A percentile compares a stretch with the other conserved stretches of the same genome.
Conservation (phyloP, 2,329 filamentous ascomycete species). For the Didymella glomerata region DNA sequence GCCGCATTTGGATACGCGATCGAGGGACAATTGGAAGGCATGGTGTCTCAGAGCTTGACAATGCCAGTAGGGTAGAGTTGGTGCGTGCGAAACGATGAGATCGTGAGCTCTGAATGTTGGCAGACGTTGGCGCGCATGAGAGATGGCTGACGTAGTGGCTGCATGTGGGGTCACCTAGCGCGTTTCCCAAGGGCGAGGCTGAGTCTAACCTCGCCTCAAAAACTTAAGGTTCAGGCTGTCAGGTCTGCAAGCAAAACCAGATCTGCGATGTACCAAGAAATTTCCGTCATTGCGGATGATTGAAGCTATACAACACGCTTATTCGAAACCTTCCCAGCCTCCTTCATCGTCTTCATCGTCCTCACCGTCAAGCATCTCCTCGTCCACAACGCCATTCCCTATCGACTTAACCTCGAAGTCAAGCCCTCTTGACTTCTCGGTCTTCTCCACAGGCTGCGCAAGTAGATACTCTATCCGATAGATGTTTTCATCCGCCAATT, state of each 20-base stretch:
- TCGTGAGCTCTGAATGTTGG: background rate
- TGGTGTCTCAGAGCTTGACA: background rate
- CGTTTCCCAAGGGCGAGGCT: conserved; percentile 4
- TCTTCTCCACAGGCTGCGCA: conserved; percentile 56
- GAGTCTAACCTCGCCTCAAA: too few relatives aligned
- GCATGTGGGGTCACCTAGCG: conserved; percentile 26
- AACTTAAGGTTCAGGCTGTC: too few relatives aligned
- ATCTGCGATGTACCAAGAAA: background rate
- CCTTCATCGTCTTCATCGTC: conserved; percentile 50
- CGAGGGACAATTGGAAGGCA: conserved; percentile 28
- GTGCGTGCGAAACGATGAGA: background rate
- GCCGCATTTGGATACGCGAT: conserved; percentile 14
- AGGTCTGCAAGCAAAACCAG: too few relatives aligned
- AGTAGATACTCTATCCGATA: conserved; percentile 88
- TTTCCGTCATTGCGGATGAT: conserved; percentile 4
- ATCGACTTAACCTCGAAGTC: conserved; percentile 46
- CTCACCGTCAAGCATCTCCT: conserved; percentile 45
- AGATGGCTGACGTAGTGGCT: conserved; percentile 17
- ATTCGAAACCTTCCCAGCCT: conserved; percentile 64
- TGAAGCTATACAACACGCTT: conserved; percentile 2
- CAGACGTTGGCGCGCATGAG: background rate
- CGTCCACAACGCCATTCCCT: conserved; percentile 47
- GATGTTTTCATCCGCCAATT: conserved; percentile 84
- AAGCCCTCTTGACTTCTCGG: conserved; percentile 34
- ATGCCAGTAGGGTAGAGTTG: too few relatives aligned